Conservation (phyloP, 345 rosid genomes). For the Eucalyptus paniculata region DNA sequence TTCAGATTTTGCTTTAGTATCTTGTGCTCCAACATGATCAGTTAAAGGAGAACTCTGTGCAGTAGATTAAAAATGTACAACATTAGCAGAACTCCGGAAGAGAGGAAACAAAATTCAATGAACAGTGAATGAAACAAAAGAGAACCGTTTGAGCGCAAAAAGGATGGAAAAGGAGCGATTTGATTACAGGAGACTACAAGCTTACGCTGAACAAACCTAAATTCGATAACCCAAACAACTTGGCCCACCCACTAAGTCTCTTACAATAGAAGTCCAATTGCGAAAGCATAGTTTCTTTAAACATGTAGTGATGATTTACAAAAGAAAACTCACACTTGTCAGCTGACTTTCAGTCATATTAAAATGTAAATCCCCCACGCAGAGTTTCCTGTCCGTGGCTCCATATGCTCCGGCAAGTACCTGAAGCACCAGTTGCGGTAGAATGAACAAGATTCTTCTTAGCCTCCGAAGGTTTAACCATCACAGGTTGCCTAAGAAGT, state of each 20-base stretch:
- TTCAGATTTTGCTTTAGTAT: conserved; percentile 51
- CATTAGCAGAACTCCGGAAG: not conserved
- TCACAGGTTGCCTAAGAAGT: conserved; percentile 83
- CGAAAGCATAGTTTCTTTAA: not conserved
- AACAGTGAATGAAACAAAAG: not conserved
- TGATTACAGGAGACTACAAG: not conserved
- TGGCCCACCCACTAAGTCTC: not conserved
- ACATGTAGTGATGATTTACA: not conserved
- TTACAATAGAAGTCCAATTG: not conserved
- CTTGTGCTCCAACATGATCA: conserved; percentile 75
- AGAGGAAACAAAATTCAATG: not conserved
- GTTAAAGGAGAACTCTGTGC: conserved; percentile 74
- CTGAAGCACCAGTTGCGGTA: conserved; percentile 35
- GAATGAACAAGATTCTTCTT: conserved; percentile 88
- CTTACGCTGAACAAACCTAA: not conserved
- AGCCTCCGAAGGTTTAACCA: conserved; percentile 98
- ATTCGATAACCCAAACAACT: not conserved
- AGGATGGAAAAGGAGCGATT: not conserved
- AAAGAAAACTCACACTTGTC: conserved; percentile 44
- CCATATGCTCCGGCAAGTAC: conserved; percentile 55
- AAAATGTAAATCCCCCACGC: conserved; percentile 81
- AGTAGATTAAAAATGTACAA: not conserved
- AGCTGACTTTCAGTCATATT: conserved; percentile 88
- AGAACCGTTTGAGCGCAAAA: not conserved
- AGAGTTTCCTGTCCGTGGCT: conserved; percentile 71